phyloP scores from a whole-genome alignment of 441 rosid species.

The Pelargonium exstipulatum region DNA sequence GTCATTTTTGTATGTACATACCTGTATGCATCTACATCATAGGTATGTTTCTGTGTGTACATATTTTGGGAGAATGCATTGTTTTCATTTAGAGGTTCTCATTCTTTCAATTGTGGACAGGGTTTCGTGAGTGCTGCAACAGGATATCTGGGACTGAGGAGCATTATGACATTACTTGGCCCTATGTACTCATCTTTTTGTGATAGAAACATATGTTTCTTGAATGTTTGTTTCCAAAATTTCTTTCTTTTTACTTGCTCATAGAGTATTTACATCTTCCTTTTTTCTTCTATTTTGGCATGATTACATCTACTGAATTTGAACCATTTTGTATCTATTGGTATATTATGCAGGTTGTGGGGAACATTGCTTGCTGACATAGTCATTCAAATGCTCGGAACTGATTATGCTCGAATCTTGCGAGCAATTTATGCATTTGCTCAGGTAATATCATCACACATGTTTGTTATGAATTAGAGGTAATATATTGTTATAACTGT shows the following conservation, averaged over 20 bases:
- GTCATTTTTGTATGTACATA: neutral
- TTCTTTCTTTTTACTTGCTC: neutral
- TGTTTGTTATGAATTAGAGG: neutral
- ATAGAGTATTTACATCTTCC: neutral
- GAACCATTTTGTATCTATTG: slow-evolving; percentile 2
- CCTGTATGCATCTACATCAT: neutral
- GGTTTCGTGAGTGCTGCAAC: slow-evolving; percentile 83
- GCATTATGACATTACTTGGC: slow-evolving; percentile 65
- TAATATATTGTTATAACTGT: neutral
- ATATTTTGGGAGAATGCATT: neutral
- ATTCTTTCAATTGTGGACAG: slow-evolving; percentile 34
- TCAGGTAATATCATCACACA: slow-evolving; percentile 47
- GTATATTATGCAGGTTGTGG: slow-evolving; percentile 62
- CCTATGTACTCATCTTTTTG: slow-evolving; percentile 52
- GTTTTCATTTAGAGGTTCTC: slow-evolving; percentile 6
- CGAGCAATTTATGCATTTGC: slow-evolving; percentile 91
- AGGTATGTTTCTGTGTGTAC: neutral
- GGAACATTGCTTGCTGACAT: slow-evolving; percentile 89
- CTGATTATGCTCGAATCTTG: slow-evolving; percentile 89
- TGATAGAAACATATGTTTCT: neutral
- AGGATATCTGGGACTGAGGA: slow-evolving; percentile 77
- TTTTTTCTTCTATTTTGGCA: no score
- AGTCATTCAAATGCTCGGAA: slow-evolving; percentile 96
- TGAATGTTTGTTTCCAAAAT: slow-evolving; percentile 11
- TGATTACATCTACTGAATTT: neutral